A percentile compares a stretch with the other conserved stretches of the same genome.
phyloP scores from a whole-genome alignment of 257 asterid species.

The Linderniella brevidens region DNA sequence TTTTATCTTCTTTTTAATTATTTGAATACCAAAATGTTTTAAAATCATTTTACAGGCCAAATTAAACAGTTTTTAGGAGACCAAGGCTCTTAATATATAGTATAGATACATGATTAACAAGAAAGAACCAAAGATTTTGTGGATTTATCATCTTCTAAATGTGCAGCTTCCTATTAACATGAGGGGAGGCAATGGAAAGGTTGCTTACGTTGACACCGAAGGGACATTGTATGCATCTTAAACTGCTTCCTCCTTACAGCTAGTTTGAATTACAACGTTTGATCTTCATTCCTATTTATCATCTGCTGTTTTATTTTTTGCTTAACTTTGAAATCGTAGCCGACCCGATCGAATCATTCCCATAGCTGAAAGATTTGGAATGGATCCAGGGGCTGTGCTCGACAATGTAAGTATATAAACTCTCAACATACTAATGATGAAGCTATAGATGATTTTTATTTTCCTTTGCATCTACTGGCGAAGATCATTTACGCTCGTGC shows the following conservation, averaged over 20 bases:
- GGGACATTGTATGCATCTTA: constrained; percentile 88
- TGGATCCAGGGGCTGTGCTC: constrained; percentile 99
- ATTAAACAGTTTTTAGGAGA: no score
- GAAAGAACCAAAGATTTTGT: not conserved
- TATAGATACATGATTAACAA: not conserved
- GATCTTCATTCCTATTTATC: not conserved
- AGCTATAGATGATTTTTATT: constrained; percentile 9
- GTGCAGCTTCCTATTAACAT: constrained; percentile 82
- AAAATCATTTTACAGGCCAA: no score
- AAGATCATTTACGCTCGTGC: constrained; percentile 99
- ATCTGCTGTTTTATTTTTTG: not conserved
- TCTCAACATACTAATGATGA: constrained; percentile 3
- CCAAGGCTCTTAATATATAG: no score
- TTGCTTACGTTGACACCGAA: constrained; percentile 92
- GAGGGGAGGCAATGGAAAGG: constrained; percentile 99
- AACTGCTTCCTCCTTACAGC: constrained; percentile 1
- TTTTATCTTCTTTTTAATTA: no score
- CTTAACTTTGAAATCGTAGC: constrained; percentile 35
- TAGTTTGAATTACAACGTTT: constrained; percentile 2
- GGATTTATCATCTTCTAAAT: not conserved
- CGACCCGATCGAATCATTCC: constrained; percentile 95
- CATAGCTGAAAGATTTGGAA: constrained; percentile 95
- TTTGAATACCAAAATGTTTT: no score
- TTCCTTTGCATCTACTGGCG: constrained; percentile 3
- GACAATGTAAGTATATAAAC: constrained; percentile 51